These are phyloP conservation scores for Theobroma grandiflorum DNA, from an alignment of 441 rosid genomes.

Conservation along the genomic window DNA sequence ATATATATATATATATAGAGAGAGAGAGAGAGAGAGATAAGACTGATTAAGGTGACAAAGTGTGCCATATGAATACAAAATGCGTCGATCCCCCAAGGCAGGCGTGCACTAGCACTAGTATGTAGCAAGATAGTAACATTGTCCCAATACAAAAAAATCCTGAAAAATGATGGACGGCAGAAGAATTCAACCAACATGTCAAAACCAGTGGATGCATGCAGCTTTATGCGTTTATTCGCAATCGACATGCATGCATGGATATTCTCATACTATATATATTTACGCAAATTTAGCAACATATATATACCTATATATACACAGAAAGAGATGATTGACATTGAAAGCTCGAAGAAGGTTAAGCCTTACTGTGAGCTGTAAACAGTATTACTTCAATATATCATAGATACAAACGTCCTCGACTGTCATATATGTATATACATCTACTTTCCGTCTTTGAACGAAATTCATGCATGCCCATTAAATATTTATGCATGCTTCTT, in stretches of 20 bases:
- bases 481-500: not conserved
- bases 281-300: not conserved
- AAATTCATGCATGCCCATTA: not conserved
- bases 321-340: not conserved
- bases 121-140: no score
- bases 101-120: no score
- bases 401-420: not conserved
- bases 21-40: no score
- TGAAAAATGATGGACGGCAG: not conserved
- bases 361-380: not conserved
- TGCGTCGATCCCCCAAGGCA: not conserved
- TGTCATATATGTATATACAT: not conserved
- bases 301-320: not conserved
- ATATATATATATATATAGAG: no score
- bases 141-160: not conserved
- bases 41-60: not conserved
- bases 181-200: not conserved
- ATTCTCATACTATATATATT: no score
- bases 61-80: not conserved
- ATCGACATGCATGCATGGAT: not conserved
- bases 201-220: not conserved
- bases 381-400: not conserved
- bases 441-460: not conserved
- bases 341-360: not conserved
- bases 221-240: not conserved